Conservation (phyloP, 2,329 filamentous ascomycete species). For the Ceratocystis cubensis region DNA sequence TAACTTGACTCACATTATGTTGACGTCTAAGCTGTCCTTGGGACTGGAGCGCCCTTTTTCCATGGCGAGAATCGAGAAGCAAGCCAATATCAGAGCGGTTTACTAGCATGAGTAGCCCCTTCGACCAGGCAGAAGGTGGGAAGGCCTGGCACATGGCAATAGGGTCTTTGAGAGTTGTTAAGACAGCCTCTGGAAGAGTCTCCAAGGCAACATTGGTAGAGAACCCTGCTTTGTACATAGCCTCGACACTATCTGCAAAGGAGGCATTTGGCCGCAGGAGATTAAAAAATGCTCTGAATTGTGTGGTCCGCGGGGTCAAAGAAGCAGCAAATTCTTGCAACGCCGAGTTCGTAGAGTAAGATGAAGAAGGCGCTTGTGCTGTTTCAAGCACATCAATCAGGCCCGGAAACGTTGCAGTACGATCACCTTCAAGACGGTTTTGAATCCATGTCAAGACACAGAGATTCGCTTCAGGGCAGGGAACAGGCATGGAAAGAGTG, state of each 20-base stretch:
- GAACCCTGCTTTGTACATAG: constrained; percentile 59
- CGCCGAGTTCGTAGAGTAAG: neutral
- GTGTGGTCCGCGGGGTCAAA: constrained; percentile 53
- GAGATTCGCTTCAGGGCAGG: constrained; percentile 27
- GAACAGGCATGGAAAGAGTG: constrained; percentile 23
- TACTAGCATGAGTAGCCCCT: constrained; percentile 58
- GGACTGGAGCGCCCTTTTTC: constrained; percentile 16
- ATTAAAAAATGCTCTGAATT: constrained; percentile 56
- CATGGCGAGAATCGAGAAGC: constrained; percentile 39
- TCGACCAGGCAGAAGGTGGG: constrained; percentile 65
- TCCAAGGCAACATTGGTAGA: constrained; percentile 52
- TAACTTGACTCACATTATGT: neutral
- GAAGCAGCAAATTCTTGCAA: constrained; percentile 23
- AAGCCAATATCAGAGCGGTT: constrained; percentile 68
- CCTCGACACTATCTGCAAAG: constrained; percentile 54
- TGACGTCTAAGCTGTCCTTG: neutral
- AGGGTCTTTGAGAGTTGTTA: constrained; percentile 66
- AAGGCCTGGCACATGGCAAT: constrained; percentile 74
- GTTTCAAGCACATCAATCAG: constrained; percentile 31
- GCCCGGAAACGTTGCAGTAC: constrained; percentile 31
- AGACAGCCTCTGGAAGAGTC: constrained; percentile 73
- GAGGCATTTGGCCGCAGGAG: constrained; percentile 40
- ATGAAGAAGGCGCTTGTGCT: neutral
- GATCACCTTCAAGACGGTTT: constrained; percentile 32
- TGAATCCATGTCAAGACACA: constrained; percentile 44